phyloP scores from a whole-genome alignment of 2,329 filamentous ascomycete species.

The Trichoderma atroviride region DNA sequence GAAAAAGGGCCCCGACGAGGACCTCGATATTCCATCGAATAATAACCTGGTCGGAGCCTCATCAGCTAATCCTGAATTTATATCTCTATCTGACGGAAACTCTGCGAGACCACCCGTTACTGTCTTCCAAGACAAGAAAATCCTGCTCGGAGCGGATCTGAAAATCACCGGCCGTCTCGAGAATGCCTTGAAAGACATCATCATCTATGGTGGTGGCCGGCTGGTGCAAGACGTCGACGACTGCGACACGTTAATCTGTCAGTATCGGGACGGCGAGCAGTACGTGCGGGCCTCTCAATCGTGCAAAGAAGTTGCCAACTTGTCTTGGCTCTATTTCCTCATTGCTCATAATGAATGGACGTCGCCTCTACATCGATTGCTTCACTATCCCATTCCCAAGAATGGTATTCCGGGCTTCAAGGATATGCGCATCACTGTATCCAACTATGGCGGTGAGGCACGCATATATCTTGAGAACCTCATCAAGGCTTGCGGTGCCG shows the following conservation, averaged over 20 bases:
- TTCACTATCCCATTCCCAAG: slow-evolving; percentile 86
- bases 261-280: slow-evolving; percentile 78
- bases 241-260: slow-evolving; percentile 84
- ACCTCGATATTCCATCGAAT: slow-evolving; percentile 59
- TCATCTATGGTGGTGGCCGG: slow-evolving; percentile 70
- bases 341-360: slow-evolving; percentile 90
- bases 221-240: slow-evolving; percentile 66
- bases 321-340: slow-evolving; percentile 91
- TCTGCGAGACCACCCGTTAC: slow-evolving; percentile 58
- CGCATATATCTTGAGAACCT: slow-evolving; percentile 92
- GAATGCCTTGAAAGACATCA: slow-evolving; percentile 69
- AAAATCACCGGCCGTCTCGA: slow-evolving; percentile 67
- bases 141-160: slow-evolving; percentile 78
- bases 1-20: slow-evolving; percentile 57
- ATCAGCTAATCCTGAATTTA: slow-evolving; percentile 49
- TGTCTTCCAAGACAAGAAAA: slow-evolving; percentile 75
- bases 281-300: slow-evolving; percentile 76
- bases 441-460: slow-evolving; percentile 95
- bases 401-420: slow-evolving; percentile 79
- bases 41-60: slow-evolving; percentile 69
- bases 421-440: slow-evolving; percentile 78
- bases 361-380: slow-evolving; percentile 75
- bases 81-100: slow-evolving; percentile 47
- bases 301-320: slow-evolving; percentile 84
- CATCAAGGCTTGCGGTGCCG: slow-evolving; percentile 78